phyloP scores from a whole-genome alignment of 2,329 filamentous ascomycete species.

The Fusarium nelsonii region DNA sequence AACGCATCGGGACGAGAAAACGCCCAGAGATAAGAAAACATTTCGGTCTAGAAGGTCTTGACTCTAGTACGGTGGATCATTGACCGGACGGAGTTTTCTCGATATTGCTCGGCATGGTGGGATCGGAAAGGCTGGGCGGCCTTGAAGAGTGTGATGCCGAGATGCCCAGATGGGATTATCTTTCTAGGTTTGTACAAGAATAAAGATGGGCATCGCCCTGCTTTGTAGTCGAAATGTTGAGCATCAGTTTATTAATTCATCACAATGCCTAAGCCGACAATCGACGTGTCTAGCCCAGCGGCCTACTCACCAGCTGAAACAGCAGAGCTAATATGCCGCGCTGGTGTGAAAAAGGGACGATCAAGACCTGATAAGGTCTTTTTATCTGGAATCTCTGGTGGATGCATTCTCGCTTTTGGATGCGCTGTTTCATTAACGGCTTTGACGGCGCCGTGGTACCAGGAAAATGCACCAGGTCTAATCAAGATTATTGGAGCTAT shows the following conservation, averaged over 20 bases:
- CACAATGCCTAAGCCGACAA: constrained; percentile 8
- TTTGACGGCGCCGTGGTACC: constrained; percentile 43
- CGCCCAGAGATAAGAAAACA: constrained; percentile 13
- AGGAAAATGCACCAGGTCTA: constrained; percentile 40
- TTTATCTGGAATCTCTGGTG: constrained; percentile 38
- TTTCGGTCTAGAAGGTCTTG: constrained; percentile 16
- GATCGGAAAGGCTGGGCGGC: background rate
- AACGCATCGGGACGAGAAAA: background rate
- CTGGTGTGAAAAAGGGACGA: constrained; percentile 41
- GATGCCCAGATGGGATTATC: constrained; percentile 1
- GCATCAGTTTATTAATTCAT: background rate
- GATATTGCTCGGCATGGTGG: constrained; percentile 32
- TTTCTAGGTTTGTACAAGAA: background rate
- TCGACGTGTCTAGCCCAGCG: constrained; percentile 11
- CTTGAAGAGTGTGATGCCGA: constrained; percentile 2
- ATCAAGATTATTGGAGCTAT: constrained; percentile 41
- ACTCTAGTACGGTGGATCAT: constrained; percentile 20
- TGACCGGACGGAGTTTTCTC: constrained; percentile 29
- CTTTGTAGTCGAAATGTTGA: too few species aligned
- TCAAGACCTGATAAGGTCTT: constrained; percentile 40
- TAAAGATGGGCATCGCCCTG: background rate
- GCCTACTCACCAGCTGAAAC: constrained; percentile 44
- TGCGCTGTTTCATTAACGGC: constrained; percentile 43
- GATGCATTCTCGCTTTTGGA: constrained; percentile 38
- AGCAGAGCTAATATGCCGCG: constrained; percentile 40